Base-by-base conservation (phyloP, 352 stramenopile species). In the Bremia lactucae region DNA sequence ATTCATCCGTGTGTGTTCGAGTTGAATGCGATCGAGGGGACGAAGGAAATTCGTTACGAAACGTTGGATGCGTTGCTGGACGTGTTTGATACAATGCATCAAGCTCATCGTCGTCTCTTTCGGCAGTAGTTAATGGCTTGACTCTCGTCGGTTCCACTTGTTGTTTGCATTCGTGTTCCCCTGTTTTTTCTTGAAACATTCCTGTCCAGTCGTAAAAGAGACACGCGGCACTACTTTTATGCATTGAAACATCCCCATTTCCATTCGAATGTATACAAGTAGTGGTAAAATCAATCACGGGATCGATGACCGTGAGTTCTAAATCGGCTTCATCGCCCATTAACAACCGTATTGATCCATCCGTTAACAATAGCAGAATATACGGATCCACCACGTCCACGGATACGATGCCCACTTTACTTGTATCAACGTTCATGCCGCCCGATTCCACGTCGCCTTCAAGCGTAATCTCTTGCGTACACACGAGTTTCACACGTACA, bases 381-480 rank as follows among this genome's bases (percentile, higher is more conserved):
- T 83, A 93, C 5, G 80, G 80, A 43, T 93, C 80, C 11, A 85
- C 74, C 11, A 90, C 69, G 51, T 90, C 73, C 10, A 90, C 80
- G 0, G 80, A 87, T 6, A 90, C 78, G 24, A 93, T 87, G 20
- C 71, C 72, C 0, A 93, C 76, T 16, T 49, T 70, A 11, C 62
- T 59, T 0, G 69, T 79, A 19, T 87, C 75, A 6, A 93, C 77
- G 22, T 87, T 87, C 68, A 93, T 88, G 14, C 80, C 80, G 31
- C 77, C 80, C 16, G 61, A 78, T 31, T 93, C 80, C 7, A 93
- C 58, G 26, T 87, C 77, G 8, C 69, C 80, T 26, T 89, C 77
- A 19, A 93, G 43, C 0, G 76, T 83, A 34, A 93, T 83, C 36
- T 93, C 80, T 52, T 93, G 80, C 0, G 78, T 90, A 28, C 77